phyloP scores from a whole-genome alignment of 306 rosid genomes.

The Alnus glutinosa region DNA sequence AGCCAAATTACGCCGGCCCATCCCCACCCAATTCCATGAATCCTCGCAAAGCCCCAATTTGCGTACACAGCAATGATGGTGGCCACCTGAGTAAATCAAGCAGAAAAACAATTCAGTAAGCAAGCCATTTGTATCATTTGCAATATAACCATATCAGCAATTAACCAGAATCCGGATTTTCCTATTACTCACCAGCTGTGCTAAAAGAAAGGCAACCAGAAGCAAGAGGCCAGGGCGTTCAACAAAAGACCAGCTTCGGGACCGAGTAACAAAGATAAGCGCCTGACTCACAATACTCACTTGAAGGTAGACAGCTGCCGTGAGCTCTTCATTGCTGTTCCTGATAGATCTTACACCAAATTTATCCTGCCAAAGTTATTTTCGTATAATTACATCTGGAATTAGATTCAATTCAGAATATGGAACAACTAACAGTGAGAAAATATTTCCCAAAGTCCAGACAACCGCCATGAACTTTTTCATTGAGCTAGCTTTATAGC shows the following conservation, averaged over 20 bases:
- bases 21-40: constrained; percentile 84
- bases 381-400: background rate
- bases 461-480: background rate
- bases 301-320: constrained; percentile 89
- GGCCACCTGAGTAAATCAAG: constrained; percentile 45
- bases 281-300: constrained; percentile 90
- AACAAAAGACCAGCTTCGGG: constrained; percentile 77
- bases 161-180: background rate
- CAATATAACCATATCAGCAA: background rate
- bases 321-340: constrained; percentile 44
- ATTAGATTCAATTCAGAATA: background rate
- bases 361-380: constrained; percentile 42
- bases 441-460: background rate
- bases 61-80: constrained; percentile 80
- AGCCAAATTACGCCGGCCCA: constrained; percentile 94
- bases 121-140: background rate
- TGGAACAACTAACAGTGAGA: background rate
- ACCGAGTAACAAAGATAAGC: constrained; percentile 86
- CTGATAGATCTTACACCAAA: constrained; percentile 73
- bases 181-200: constrained; percentile 64
- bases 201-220: constrained; percentile 54
- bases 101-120: background rate
- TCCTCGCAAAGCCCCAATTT: constrained; percentile 71
- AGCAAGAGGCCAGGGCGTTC: constrained; percentile 86
- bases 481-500: background rate